Percentiles rank a stretch among this genome's conserved stretches.
These are phyloP conservation scores for Vachellia pachyceras DNA, from an alignment of 306 rosid genomes.

Conservation along the genomic window DNA sequence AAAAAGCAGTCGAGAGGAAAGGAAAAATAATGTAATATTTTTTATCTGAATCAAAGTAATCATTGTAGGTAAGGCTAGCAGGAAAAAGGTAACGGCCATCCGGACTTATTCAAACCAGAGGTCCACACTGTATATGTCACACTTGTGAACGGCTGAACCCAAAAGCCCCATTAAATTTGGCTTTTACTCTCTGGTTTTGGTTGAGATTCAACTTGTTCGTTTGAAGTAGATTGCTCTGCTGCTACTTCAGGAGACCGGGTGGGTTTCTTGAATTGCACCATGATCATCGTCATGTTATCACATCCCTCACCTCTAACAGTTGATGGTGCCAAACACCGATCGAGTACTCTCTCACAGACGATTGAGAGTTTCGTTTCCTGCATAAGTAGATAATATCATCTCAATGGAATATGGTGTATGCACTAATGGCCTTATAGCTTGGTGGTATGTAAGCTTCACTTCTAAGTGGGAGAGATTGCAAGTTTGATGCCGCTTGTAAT, in stretches of 20 bases:
- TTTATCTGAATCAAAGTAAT: neutral
- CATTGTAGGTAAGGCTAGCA: constrained; percentile 20
- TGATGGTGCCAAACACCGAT: constrained; percentile 91
- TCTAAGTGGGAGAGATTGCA: no score
- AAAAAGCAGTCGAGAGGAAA: neutral
- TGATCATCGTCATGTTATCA: constrained; percentile 97
- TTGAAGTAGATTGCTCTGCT: constrained; percentile 54
- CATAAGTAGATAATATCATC: constrained; percentile 21
- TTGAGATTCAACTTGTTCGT: constrained; percentile 47
- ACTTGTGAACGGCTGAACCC: constrained; percentile 33
- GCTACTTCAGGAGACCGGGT: constrained; percentile 42
- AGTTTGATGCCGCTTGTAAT: no score
- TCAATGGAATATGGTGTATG: neutral
- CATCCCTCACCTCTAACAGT: constrained; percentile 88
- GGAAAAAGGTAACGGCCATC: constrained; percentile 28
- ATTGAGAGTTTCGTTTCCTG: constrained; percentile 82
- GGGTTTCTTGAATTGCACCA: constrained; percentile 86
- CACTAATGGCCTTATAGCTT: no score
- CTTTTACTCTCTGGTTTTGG: constrained; percentile 37
- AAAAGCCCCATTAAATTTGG: constrained; percentile 38
- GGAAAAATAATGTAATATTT: constrained; percentile 8
- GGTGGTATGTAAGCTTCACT: no score
- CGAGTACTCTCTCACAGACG: constrained; percentile 85
- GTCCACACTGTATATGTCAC: constrained; percentile 39
- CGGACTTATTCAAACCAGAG: constrained; percentile 27